A percentile compares a stretch with the other conserved stretches of the same genome.
phyloP scores from a whole-genome alignment of 495 filamentous ascomycete genomes.

The Penicillium odoratum region DNA sequence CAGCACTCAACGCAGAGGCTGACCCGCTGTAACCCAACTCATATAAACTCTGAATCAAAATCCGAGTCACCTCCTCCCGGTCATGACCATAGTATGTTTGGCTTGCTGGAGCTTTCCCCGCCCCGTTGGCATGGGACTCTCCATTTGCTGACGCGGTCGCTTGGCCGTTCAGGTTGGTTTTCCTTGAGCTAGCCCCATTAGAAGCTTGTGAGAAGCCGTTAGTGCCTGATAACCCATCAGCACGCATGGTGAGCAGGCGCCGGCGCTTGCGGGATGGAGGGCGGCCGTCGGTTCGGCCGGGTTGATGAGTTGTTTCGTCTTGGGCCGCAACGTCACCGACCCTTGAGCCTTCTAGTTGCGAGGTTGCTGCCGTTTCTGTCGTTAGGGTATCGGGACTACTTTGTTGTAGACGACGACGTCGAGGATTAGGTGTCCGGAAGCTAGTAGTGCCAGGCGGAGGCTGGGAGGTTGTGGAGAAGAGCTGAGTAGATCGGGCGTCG shows the following conservation, averaged over 20 bases:
- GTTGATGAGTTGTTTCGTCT: slow-evolving; percentile 23
- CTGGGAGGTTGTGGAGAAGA: slow-evolving; percentile 15
- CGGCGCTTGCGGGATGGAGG: slow-evolving; percentile 58
- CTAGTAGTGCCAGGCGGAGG: slow-evolving; percentile 10
- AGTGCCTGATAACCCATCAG: slow-evolving; percentile 51
- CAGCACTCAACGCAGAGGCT: slow-evolving; percentile 69
- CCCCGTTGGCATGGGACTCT: slow-evolving; percentile 48
- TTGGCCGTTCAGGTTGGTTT: slow-evolving; percentile 54
- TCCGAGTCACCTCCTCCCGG: slow-evolving; percentile 88
- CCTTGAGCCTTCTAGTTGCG: slow-evolving; percentile 23
- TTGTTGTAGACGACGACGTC: slow-evolving; percentile 33
- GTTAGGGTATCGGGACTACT: slow-evolving; percentile 28
- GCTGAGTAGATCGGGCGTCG: slow-evolving; percentile 12
- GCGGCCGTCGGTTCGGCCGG: slow-evolving; percentile 37
- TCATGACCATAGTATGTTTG: slow-evolving; percentile 75
- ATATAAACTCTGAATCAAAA: slow-evolving; percentile 84
- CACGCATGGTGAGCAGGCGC: slow-evolving; percentile 63
- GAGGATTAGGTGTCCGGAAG: slow-evolving; percentile 11
- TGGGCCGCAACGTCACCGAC: slow-evolving; percentile 32
- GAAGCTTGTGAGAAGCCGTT: slow-evolving; percentile 51
- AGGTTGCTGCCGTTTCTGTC: slow-evolving; percentile 20
- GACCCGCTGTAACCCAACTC: slow-evolving; percentile 84
- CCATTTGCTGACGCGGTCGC: slow-evolving; percentile 36
- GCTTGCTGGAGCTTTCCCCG: slow-evolving; percentile 35
- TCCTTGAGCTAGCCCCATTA: slow-evolving; percentile 47